Evolutionary conservation across 2,329 filamentous ascomycete genomes (phyloP).

Genomic region (Neofusicoccum laricinum): DNA sequence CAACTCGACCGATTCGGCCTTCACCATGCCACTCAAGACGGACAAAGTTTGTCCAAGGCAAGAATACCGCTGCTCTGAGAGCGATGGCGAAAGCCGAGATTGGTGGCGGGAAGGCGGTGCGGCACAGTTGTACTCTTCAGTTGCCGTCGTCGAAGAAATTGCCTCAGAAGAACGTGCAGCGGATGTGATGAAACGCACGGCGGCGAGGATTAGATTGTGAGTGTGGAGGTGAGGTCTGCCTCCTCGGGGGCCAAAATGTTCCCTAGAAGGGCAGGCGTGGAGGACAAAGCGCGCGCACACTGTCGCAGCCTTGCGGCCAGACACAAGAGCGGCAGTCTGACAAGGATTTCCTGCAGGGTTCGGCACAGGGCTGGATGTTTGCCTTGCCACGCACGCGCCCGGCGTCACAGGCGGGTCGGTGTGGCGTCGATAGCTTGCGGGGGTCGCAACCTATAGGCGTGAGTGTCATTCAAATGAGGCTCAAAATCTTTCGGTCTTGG

Average conservation of each 20-base stretch:
- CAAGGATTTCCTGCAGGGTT: background rate
- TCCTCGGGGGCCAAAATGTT: background rate
- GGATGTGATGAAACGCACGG: background rate
- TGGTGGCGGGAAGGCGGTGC: background rate
- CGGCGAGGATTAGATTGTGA: background rate
- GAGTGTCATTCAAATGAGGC: background rate
- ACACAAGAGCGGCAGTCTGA: background rate
- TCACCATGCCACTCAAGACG: background rate
- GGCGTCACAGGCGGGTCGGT: background rate
- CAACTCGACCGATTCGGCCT: background rate
- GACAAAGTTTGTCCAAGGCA: background rate
- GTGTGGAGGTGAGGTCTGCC: background rate
- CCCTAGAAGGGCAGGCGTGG: background rate
- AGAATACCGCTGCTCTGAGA: background rate
- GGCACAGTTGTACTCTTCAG: background rate
- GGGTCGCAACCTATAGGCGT: background rate
- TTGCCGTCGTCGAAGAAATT: background rate
- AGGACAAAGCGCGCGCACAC: background rate
- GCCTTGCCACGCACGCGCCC: slow-evolving; percentile 7
- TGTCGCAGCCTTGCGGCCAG: background rate
- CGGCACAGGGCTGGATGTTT: background rate
- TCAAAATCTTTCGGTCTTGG: background rate
- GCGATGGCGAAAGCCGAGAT: background rate
- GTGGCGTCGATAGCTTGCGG: slow-evolving; percentile 1
- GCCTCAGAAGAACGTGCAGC: background rate